phyloP scores from a whole-genome alignment of 2,329 filamentous ascomycete genomes.

The Ophiostoma tasmaniense region DNA sequence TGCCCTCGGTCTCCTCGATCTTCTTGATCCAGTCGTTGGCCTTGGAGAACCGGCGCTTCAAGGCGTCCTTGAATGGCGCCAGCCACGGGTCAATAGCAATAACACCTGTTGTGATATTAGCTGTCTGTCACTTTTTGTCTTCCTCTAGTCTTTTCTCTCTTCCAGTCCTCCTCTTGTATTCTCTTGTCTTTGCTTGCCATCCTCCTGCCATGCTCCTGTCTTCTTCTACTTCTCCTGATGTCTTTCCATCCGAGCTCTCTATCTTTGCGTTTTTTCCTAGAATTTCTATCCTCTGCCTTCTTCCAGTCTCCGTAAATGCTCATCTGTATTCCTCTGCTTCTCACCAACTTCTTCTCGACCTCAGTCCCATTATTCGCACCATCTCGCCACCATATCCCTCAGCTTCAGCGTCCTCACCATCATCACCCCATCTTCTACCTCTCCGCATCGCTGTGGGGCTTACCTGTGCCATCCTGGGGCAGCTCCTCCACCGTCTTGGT shows the following conservation, averaged over 20 bases:
- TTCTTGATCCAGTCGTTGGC: conserved; percentile 79
- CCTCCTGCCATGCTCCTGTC: background rate
- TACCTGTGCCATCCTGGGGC: conserved; percentile 20
- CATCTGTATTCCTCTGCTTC: background rate
- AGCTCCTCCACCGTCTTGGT: conserved; percentile 14
- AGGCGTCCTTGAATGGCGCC: conserved; percentile 67
- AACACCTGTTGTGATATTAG: conserved; percentile 52
- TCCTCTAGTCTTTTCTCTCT: background rate
- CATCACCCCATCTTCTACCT: background rate
- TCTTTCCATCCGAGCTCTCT: too few relatives aligned
- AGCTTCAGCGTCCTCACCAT: background rate
- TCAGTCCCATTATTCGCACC: background rate
- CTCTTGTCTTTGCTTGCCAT: background rate
- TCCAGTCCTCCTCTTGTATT: too few relatives aligned
- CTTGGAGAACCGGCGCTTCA: conserved; percentile 69
- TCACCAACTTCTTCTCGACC: background rate
- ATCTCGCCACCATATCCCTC: background rate
- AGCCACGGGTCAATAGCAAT: conserved; percentile 84
- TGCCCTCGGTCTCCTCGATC: conserved; percentile 77
- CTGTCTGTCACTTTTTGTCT: background rate
- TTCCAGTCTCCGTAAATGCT: too few relatives aligned
- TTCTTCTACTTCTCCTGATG: background rate
- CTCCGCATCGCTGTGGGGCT: conserved; percentile 6
- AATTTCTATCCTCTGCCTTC: background rate
- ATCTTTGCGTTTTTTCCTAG: background rate